Base-by-base conservation (phyloP, 148 eudicot species). In the Rhododendron ferrugineum region DNA sequence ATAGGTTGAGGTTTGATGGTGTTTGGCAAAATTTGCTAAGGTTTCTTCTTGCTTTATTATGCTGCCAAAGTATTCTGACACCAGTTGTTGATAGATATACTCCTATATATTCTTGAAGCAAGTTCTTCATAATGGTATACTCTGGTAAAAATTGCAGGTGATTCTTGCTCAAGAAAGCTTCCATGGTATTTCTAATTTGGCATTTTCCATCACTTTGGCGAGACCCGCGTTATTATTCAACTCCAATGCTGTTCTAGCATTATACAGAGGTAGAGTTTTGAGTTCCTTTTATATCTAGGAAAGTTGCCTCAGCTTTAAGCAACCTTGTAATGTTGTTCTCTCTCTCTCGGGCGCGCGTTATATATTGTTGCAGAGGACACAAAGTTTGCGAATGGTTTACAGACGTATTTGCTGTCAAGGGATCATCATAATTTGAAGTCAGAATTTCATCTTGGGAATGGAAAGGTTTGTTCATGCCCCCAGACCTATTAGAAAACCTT, bases 371-470 rank as follows among this genome's bases (percentile, higher is more conserved):
- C 91, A 91, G 95, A 96, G 52, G 91, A 93, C 84, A 26, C 90
- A 13, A 91, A 89, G 58, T 94, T 86, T 49, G 92, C 93, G 0
- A 84, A 89, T 73, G 90, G 91, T 28, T 87, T 96, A 46, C 87
- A 92, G 85, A 91, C 89, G 4, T 96, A 93, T 86, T 88, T 96
- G 82, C 85, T 88, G 80, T 88, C 92, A 52, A 91, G 98, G 88
- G 99, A 96, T 88, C 90, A 87, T 80, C 85, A 89, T 84, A 91
- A 89, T 83, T 86, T 96, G 73, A 96, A 91, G 88, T 85, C 87
- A 0, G 97, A 96, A 70, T 95, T 94, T 89, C 98, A 93, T 82
- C 84, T 50, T 6, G 96, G 92, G 74, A 90, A 92, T 73, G 97
- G 99, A 85, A 94, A 94, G 98, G 98, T 94, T 62, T 47, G 83